Percentiles rank a stretch among this genome's conserved stretches.
Evolutionary conservation across 2,329 filamentous ascomycete genomes (phyloP).

Genomic region (Penicillium sp.): DNA sequence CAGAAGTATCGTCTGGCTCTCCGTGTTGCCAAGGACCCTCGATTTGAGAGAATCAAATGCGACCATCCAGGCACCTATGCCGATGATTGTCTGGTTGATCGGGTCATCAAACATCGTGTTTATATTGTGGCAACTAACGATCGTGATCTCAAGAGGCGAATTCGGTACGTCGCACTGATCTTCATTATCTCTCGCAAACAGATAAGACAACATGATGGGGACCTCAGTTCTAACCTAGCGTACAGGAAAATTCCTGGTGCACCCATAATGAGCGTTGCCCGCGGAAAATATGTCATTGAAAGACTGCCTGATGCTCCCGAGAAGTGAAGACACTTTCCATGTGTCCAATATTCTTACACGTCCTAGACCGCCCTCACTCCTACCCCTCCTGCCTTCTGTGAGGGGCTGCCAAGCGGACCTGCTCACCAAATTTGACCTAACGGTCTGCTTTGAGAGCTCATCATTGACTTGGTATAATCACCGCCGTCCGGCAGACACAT

Average conservation of each 20-base stretch:
- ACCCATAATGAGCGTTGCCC: constrained; percentile 72
- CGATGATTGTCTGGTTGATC: constrained; percentile 80
- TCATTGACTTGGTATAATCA: background rate
- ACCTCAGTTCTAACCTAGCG: background rate
- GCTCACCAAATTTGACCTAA: background rate
- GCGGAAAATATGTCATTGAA: constrained; percentile 94
- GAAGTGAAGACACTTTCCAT: constrained; percentile 33
- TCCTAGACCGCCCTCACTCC: background rate
- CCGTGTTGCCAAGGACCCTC: constrained; percentile 81
- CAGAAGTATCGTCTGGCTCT: constrained; percentile 85
- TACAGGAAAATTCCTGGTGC: constrained; percentile 69
- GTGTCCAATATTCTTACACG: background rate
- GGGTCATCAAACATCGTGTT: constrained; percentile 70
- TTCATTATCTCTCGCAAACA: background rate
- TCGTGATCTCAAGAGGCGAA: constrained; percentile 76
- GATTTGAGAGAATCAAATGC: constrained; percentile 82
- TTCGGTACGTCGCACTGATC: constrained; percentile 50
- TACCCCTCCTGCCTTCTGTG: background rate
- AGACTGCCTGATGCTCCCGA: constrained; percentile 81
- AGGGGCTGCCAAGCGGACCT: background rate
- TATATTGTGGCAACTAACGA: constrained; percentile 73
- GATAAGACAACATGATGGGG: background rate
- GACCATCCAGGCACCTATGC: constrained; percentile 88
- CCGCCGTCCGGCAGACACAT: background rate
- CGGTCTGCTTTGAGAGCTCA: background rate